Evolutionary conservation across 2,329 filamentous ascomycete species (phyloP).

Genomic region (Aspergillus sp.): DNA sequence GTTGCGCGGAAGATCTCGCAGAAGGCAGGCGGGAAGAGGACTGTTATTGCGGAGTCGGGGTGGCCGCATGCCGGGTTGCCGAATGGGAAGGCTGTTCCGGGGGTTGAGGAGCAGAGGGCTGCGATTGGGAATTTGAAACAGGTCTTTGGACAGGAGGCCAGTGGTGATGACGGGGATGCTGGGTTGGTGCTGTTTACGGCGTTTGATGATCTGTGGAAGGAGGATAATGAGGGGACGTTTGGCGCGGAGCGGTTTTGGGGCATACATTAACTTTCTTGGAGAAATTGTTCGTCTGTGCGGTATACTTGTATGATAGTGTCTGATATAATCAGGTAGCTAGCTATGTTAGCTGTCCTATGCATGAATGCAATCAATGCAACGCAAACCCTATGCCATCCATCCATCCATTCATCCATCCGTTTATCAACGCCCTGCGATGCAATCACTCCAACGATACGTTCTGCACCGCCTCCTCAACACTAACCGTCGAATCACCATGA

Average conservation of each 20-base stretch:
- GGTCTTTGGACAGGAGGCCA: conserved; percentile 41
- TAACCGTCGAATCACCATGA: conserved; percentile 10
- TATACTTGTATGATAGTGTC: background rate
- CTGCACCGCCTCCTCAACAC: conserved; percentile 28
- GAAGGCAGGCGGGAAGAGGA: conserved; percentile 45
- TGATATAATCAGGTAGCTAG: too few species aligned
- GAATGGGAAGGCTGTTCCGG: conserved; percentile 63
- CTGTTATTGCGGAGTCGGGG: conserved; percentile 73
- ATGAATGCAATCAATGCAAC: background rate
- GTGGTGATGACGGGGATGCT: conserved; percentile 12
- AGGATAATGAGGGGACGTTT: conserved; percentile 53
- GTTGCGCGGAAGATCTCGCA: conserved; percentile 44
- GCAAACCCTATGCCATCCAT: background rate
- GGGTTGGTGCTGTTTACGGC: conserved; percentile 64
- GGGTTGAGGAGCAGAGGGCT: conserved; percentile 54
- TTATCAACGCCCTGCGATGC: background rate
- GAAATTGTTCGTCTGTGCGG: background rate
- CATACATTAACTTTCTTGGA: conserved; percentile 29
- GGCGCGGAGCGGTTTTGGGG: conserved; percentile 73
- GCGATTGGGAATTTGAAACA: conserved; percentile 59
- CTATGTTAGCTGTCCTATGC: too few species aligned
- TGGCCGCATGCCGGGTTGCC: conserved; percentile 65
- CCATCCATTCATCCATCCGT: background rate
- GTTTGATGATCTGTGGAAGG: conserved; percentile 75
- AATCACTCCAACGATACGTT: conserved; percentile 20